Base-by-base conservation (phyloP, 441 rosid species). In the Erysimum cheiri region DNA sequence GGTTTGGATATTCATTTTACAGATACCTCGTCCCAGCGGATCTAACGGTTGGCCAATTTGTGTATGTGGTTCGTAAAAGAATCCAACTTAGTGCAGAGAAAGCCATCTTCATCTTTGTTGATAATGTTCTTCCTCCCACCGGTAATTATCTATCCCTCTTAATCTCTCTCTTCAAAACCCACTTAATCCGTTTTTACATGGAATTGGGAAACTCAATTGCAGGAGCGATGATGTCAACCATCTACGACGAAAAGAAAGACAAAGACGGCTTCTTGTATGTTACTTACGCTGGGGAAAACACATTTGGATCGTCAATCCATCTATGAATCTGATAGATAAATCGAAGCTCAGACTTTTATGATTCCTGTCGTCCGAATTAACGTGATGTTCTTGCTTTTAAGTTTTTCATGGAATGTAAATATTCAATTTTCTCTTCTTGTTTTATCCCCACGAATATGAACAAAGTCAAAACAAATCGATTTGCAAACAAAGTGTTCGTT, bases 1-100 rank as follows among this genome's bases (percentile, higher is more conserved):
- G 39, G n/a, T 3, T 43, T 41, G 14, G 3, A n/a, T 46, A 29
- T n/a, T 3, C 17, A 8, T 29, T 31, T 44, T 64, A 68, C 70
- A 92, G 98, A 72, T 92, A 88, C 71, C 80, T 93, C 64, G 98
- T 93, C 70, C 97, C 97, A 19, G 91, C 93, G 69, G 98, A 93
- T 83, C 79, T 93, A 47, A 90, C 94, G 1, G 91, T 90, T 55
- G 97, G 97, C 35, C 94, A 90, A 63, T 93, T 93, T 46, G 96
- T 93, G 37, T 90, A 87, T 40, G 96, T 93, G 55, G 89, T 90
- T 22, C 88, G 96, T 12, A 93, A 90, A 84, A 86, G 98, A 86
- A 86, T 93, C 80, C 84, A 91, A 83, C 92, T 93, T 62, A 85
- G 90, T 74, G 87, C 96, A 17, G 98, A 90, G 82, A 93, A 90